Evolutionary conservation across 2,329 filamentous ascomycete genomes (phyloP).

Genomic region (Penicillium sclerotigenum): DNA sequence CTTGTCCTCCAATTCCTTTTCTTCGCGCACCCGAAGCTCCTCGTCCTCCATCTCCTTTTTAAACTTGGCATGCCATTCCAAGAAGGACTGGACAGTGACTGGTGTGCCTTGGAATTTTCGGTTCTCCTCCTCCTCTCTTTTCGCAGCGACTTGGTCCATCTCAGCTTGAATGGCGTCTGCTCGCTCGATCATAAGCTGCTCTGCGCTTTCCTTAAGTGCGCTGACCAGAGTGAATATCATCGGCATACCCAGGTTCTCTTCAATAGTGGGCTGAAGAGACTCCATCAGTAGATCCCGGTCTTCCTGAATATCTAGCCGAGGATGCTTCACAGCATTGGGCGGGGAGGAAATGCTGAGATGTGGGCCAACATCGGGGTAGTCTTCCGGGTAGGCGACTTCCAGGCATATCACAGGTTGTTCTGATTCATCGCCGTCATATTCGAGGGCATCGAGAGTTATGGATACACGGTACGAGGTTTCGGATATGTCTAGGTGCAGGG

Average conservation of each 20-base stretch:
- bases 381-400: slow-evolving; percentile 81
- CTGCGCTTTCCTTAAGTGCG: slow-evolving; percentile 84
- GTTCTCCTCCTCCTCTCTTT: slow-evolving; percentile 84
- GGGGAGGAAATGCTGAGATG: slow-evolving; percentile 74
- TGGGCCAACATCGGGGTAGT: slow-evolving; percentile 85
- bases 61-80: slow-evolving; percentile 78
- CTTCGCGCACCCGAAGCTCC: slow-evolving; percentile 62
- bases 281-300: slow-evolving; percentile 74
- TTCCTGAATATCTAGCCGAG: slow-evolving; percentile 72
- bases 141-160: slow-evolving; percentile 53
- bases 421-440: slow-evolving; percentile 59
- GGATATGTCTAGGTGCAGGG: slow-evolving; percentile 66
- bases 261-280: slow-evolving; percentile 68
- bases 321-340: slow-evolving; percentile 66
- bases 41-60: slow-evolving; percentile 75
- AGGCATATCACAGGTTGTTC: slow-evolving; percentile 71
- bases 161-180: slow-evolving; percentile 59
- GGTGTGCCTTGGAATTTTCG: slow-evolving; percentile 89
- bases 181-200: slow-evolving; percentile 74
- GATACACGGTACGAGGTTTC: slow-evolving; percentile 85
- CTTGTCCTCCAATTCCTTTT: slow-evolving; percentile 75
- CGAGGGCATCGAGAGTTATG: slow-evolving; percentile 74
- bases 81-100: slow-evolving; percentile 82
- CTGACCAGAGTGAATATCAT: slow-evolving; percentile 94
- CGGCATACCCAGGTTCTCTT: slow-evolving; percentile 93